Percentiles rank a stretch among this genome's conserved stretches.
These are phyloP conservation scores for Pinus taeda DNA, from an alignment of 75 land plant species.

Conservation along the genomic window DNA sequence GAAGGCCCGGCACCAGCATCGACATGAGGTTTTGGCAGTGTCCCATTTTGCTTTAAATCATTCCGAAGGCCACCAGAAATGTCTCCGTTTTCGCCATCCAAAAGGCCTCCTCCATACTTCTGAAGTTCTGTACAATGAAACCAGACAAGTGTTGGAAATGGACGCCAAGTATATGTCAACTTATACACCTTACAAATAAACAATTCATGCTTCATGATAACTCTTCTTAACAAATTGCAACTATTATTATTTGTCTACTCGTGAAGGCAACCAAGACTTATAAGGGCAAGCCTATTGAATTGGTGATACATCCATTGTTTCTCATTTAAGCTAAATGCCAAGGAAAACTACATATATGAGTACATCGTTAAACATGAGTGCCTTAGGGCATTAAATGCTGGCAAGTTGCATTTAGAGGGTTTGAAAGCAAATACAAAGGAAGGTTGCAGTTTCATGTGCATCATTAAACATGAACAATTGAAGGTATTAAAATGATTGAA, in stretches of 20 bases:
- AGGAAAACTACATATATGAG: neutral
- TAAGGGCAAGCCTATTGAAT: neutral
- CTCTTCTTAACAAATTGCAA: neutral
- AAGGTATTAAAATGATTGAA: neutral
- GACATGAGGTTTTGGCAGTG: slow-evolving; percentile 24
- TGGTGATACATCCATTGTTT: neutral
- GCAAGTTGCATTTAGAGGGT: no score
- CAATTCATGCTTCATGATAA: neutral
- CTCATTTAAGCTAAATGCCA: neutral
- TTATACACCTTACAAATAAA: neutral
- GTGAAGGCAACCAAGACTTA: neutral
- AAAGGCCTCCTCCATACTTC: slow-evolving; percentile 69
- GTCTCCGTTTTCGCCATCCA: slow-evolving; percentile 49
- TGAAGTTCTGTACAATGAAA: slow-evolving; percentile 58
- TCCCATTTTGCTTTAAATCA: slow-evolving; percentile 47
- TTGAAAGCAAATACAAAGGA: neutral
- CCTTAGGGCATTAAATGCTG: no score
- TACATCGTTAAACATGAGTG: neutral
- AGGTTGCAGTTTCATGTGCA: neutral
- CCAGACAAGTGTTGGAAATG: neutral
- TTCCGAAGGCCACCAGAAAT: slow-evolving; percentile 24
- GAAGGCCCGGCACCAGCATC: slow-evolving; percentile 34
- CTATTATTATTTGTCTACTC: neutral
- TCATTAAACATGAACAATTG: neutral
- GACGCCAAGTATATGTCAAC: neutral